Evolutionary conservation across 306 rosid genomes (phyloP).

Genomic region (Lathyrus aphaca): DNA sequence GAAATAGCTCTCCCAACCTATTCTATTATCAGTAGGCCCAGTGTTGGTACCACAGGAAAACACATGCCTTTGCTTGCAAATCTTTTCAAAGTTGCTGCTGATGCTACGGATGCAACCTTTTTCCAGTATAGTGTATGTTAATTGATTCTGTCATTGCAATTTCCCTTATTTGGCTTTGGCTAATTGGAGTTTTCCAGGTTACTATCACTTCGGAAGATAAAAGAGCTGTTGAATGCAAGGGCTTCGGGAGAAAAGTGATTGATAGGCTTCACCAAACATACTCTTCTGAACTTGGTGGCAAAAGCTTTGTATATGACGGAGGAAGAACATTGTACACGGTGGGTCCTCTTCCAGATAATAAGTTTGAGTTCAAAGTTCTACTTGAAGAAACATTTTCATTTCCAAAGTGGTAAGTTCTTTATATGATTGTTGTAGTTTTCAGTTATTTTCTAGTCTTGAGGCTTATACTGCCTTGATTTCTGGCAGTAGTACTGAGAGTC

Average conservation of each 20-base stretch:
- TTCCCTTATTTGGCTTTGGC: conserved; percentile 25
- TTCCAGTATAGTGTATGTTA: conserved; percentile 81
- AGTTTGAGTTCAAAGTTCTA: conserved; percentile 63
- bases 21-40: conserved; percentile 61
- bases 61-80: conserved; percentile 58
- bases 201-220: conserved; percentile 64
- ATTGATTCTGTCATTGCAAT: conserved; percentile 15
- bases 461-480: conserved; percentile 38
- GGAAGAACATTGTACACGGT: conserved; percentile 71
- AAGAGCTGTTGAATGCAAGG: conserved; percentile 60
- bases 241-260: conserved; percentile 74
- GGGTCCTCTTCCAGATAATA: conserved; percentile 66
- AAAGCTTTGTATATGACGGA: conserved; percentile 81
- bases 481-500: conserved; percentile 44
- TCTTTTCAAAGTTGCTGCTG: conserved; percentile 65
- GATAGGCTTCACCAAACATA: conserved; percentile 69
- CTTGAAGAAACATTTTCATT: conserved; percentile 73
- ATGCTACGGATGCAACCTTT: conserved; percentile 66
- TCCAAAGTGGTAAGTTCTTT: conserved; percentile 56
- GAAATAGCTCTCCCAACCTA: conserved; percentile 40
- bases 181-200: conserved; percentile 58
- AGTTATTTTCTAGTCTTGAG: conserved; percentile 23
- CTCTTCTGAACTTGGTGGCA: conserved; percentile 63
- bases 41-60: conserved; percentile 64
- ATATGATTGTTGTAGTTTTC: conserved; percentile 6